phyloP scores from a whole-genome alignment of 345 rosid species.

The Aquilaria sinensis region DNA sequence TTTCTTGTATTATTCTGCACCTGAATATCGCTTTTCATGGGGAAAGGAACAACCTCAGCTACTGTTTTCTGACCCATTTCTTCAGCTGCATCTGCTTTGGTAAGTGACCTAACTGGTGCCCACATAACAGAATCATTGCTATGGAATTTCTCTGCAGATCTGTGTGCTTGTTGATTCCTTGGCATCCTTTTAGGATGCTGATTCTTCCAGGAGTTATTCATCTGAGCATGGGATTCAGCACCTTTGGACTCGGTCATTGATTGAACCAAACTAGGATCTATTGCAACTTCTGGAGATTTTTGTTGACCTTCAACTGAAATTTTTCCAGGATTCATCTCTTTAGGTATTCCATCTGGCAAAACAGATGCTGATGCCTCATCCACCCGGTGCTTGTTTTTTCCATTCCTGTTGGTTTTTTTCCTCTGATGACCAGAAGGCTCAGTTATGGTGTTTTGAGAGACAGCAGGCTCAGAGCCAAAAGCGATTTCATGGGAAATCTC shows the following conservation, averaged over 20 bases:
- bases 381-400: slow-evolving; percentile 56
- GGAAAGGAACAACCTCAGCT: slow-evolving; percentile 32
- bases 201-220: slow-evolving; percentile 55
- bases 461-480: slow-evolving; percentile 27
- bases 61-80: slow-evolving; percentile 34
- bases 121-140: slow-evolving; percentile 59
- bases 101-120: slow-evolving; percentile 78
- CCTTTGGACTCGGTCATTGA: slow-evolving; percentile 28
- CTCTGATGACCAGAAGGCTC: slow-evolving; percentile 46
- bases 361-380: slow-evolving; percentile 41
- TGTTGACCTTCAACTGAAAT: slow-evolving; percentile 31
- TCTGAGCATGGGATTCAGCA: slow-evolving; percentile 41
- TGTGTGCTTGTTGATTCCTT: slow-evolving; percentile 43
- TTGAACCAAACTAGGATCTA: slow-evolving; percentile 22
- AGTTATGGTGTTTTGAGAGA: slow-evolving; percentile 23
- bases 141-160: slow-evolving; percentile 48
- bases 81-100: slow-evolving; percentile 47
- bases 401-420: slow-evolving; percentile 51
- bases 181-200: slow-evolving; percentile 57
- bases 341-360: slow-evolving; percentile 21
- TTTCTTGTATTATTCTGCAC: slow-evolving; percentile 52
- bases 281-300: slow-evolving; percentile 34
- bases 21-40: slow-evolving; percentile 43
- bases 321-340: slow-evolving; percentile 28
- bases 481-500: slow-evolving; percentile 29